Conservation (phyloP, 1,284 basidiomycete species). For the Ganoderma leucocontextum region DNA sequence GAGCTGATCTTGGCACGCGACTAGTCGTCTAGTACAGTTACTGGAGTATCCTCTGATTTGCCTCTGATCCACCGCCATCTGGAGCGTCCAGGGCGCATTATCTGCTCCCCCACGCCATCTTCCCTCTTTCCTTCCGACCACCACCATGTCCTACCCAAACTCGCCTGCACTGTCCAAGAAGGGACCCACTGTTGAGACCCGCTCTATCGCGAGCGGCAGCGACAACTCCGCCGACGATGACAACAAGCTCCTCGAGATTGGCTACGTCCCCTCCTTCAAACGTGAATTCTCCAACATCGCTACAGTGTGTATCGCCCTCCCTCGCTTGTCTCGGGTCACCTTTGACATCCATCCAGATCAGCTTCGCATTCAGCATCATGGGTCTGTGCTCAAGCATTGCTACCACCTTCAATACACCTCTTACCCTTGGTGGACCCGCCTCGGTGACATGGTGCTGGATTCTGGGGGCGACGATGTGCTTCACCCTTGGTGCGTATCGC, state of each 20-base stretch:
- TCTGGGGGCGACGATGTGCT: constrained; percentile 77
- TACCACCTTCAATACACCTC: constrained; percentile 84
- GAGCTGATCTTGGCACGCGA: constrained; percentile 27
- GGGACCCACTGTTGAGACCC: constrained; percentile 27
- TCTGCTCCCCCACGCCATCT: constrained; percentile 21
- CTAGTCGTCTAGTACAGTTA: too few species aligned
- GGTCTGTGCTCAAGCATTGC: constrained; percentile 84
- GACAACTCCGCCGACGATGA: constrained; percentile 58
- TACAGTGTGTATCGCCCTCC: constrained; percentile 52
- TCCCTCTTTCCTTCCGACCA: constrained; percentile 23
- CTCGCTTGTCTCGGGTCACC: constrained; percentile 1
- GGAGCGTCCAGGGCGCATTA: constrained; percentile 18
- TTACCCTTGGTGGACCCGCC: constrained; percentile 80
- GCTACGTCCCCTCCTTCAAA: constrained; percentile 82
- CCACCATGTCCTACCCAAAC: constrained; percentile 28
- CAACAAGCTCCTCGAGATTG: constrained; percentile 69
- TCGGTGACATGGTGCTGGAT: constrained; percentile 89
- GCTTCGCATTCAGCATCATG: constrained; percentile 84
- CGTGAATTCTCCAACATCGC: constrained; percentile 85
- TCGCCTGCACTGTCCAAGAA: constrained; percentile 21
- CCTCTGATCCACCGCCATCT: constrained; percentile 11
- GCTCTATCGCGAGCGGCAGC: constrained; percentile 28
- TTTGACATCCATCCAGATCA: constrained; percentile 55
- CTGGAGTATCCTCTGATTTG: neutral
- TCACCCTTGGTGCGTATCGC: constrained; percentile 62